Base-by-base conservation (phyloP, 768 basidiomycete genomes). In the Mycena vitilis region DNA sequence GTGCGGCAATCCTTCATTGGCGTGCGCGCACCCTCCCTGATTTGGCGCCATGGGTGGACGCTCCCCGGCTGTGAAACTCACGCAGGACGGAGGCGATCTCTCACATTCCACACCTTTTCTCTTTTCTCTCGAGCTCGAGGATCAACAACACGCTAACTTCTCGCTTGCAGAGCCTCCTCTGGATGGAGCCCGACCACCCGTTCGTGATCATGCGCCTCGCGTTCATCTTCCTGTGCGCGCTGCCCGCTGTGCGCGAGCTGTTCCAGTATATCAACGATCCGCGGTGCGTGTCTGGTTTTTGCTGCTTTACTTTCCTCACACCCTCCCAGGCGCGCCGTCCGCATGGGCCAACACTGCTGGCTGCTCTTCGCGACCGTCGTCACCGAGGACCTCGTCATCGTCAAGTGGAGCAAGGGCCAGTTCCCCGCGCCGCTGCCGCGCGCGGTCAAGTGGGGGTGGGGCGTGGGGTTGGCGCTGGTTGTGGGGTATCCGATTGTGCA, bases 311-410 rank as follows among this genome's bases (percentile, higher is more conserved):
- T 55, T 54, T 52, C 40, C 30, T 9, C 12, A 5, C 30, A 5
- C 15, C 51, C 34, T 10, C 51, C 36, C 74, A 95, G 94, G 74
- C 89, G 84, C 72, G 90, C 92, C n/a, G 89, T 90, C 69, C 87
- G 94, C 64, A 95, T 95, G 94, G 94, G 95, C 2, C 92, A 94
- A 72, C 94, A 95, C 75, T 89, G 91, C 40, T 95, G 94, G 94
- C 81, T 95, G 48, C 81, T 95, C 67, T 86, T 95, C 57, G 94
- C 94, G 38, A 95, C 94, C n/a, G 89, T 95, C 69, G 74, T 88
- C 65, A 95, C 95, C 16, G 94, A 95, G 77, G 77, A 94, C 42
- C 83, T 95, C 58, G 91, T 89, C 49, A 94, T 95, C 60, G 79
- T 84, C 72, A 95, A 95, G 82, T 95, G 93, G 94, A 89, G 91